Evolutionary conservation across 2,329 filamentous ascomycete genomes (phyloP).

Genomic region (Hypocrella siamensis): DNA sequence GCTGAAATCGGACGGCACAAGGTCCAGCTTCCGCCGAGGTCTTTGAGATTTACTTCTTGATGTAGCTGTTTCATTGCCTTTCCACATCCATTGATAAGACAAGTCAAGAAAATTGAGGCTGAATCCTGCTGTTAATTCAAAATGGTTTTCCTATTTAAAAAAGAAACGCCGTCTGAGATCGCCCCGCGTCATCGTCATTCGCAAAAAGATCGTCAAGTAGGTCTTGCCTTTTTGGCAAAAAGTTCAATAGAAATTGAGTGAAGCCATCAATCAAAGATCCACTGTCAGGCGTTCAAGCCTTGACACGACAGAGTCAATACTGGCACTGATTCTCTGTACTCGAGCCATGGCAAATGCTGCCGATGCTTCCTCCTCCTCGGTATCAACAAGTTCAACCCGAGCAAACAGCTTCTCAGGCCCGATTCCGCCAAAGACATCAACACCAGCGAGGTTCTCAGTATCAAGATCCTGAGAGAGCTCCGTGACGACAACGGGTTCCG

Average conservation of each 20-base stretch:
- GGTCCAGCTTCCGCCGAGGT: too few species aligned
- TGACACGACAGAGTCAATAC: slow-evolving; percentile 18
- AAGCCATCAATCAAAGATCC: slow-evolving; percentile 11
- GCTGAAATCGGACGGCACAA: too few species aligned
- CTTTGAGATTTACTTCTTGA: too few species aligned
- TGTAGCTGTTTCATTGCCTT: too few species aligned
- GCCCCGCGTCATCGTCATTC: too few species aligned
- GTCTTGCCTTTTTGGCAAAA: background rate
- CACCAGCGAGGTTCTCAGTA: slow-evolving; percentile 21
- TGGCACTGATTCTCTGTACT: slow-evolving; percentile 31
- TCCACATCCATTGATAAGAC: too few species aligned
- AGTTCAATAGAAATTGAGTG: background rate
- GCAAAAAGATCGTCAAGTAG: background rate
- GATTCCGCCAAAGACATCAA: slow-evolving; percentile 36
- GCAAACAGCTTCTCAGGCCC: slow-evolving; percentile 47
- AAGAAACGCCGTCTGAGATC: too few species aligned
- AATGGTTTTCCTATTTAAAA: too few species aligned
- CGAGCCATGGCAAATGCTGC: slow-evolving; percentile 30
- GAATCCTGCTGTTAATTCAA: too few species aligned
- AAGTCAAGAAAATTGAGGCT: too few species aligned
- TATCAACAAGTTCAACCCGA: slow-evolving; percentile 49
- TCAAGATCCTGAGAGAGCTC: slow-evolving; percentile 22
- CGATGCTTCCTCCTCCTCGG: slow-evolving; percentile 29
- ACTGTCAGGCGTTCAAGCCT: slow-evolving; percentile 21
- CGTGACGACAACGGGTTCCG: slow-evolving; percentile 15